Evolutionary conservation across 2,329 filamentous ascomycete genomes (phyloP).

Genomic region (Dothistroma pini): DNA sequence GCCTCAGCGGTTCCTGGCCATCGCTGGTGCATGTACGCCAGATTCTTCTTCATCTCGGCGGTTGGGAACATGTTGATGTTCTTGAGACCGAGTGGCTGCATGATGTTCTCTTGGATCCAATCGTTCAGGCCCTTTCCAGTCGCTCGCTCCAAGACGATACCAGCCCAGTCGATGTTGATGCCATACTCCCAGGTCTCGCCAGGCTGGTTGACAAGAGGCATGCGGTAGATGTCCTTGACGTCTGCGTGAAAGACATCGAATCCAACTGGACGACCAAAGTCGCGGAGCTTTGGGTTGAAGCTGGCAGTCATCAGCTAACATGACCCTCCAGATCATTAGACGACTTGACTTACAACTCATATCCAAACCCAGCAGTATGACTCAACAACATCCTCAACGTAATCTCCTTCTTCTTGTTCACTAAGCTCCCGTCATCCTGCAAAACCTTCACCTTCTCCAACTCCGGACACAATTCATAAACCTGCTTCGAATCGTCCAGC

Average conservation of each 20-base stretch:
- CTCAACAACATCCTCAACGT: conserved; percentile 50
- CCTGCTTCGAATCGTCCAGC: conserved; percentile 41
- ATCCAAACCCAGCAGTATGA: conserved; percentile 51
- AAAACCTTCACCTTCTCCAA: conserved; percentile 43
- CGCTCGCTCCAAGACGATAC: conserved; percentile 45
- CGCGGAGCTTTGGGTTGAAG: conserved; percentile 43
- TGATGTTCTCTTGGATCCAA: conserved; percentile 47
- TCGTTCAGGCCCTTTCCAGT: conserved; percentile 43
- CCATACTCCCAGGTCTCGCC: conserved; percentile 59
- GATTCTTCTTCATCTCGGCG: conserved; percentile 49
- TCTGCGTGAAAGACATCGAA: conserved; percentile 58
- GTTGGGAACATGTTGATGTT: conserved; percentile 57
- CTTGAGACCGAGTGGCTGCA: conserved; percentile 45
- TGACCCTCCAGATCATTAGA: not conserved
- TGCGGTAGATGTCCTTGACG: conserved; percentile 44
- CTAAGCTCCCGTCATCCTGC: conserved; percentile 39
- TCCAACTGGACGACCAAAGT: conserved; percentile 47
- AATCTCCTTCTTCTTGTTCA: conserved; percentile 44
- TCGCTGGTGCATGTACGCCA: conserved; percentile 57
- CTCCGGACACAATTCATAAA: conserved; percentile 44
- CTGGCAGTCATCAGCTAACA: conserved; percentile 15
- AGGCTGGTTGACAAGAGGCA: conserved; percentile 60
- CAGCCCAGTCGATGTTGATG: conserved; percentile 50
- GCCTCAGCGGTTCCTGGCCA: conserved; percentile 35
- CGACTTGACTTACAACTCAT: conserved; percentile 38